Percentiles rank a stretch among this genome's conserved stretches.
phyloP scores from a whole-genome alignment of 352 stramenopile species.

The Phytophthora hybrid region DNA sequence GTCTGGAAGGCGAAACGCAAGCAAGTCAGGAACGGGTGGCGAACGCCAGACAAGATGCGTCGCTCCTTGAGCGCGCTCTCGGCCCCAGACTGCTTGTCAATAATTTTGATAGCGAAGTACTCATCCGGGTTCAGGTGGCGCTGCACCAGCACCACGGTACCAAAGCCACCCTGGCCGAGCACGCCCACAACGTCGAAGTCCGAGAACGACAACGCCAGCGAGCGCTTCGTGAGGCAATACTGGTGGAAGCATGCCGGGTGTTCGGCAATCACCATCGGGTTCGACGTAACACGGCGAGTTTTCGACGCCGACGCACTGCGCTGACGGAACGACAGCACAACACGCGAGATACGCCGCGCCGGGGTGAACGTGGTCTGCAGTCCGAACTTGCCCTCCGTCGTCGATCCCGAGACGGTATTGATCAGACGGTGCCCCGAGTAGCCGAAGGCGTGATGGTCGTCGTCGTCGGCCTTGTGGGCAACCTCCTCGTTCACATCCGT shows the following conservation, averaged over 20 bases:
- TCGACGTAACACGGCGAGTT: constrained; percentile 65
- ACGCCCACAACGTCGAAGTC: constrained; percentile 89
- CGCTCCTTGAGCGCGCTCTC: constrained; percentile 81
- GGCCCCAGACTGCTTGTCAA: constrained; percentile 83
- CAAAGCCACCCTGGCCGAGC: constrained; percentile 82
- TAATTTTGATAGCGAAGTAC: constrained; percentile 91
- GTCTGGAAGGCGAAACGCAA: constrained; percentile 90
- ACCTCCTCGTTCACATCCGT: constrained; percentile 60
- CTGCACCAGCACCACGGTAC: constrained; percentile 85
- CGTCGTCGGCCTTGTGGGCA: constrained; percentile 66
- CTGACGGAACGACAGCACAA: constrained; percentile 87
- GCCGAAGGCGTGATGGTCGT: constrained; percentile 78
- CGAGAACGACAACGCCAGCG: constrained; percentile 82
- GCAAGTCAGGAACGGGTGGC: constrained; percentile 83
- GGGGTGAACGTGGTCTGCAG: constrained; percentile 88
- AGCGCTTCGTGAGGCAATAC: constrained; percentile 85
- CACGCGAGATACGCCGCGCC: constrained; percentile 81
- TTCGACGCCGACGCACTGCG: constrained; percentile 52
- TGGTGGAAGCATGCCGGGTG: constrained; percentile 86
- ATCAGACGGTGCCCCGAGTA: constrained; percentile 65
- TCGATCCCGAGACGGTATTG: constrained; percentile 83
- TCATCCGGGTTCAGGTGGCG: constrained; percentile 79
- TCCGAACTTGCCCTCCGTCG: constrained; percentile 75
- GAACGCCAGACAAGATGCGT: constrained; percentile 78
- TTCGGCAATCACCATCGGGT: constrained; percentile 81